Evolutionary conservation across 2,329 filamentous ascomycete species (phyloP), one percentile per base, ranked within the genome.

Genomic region (Fusarium decemcellulare): DNA sequence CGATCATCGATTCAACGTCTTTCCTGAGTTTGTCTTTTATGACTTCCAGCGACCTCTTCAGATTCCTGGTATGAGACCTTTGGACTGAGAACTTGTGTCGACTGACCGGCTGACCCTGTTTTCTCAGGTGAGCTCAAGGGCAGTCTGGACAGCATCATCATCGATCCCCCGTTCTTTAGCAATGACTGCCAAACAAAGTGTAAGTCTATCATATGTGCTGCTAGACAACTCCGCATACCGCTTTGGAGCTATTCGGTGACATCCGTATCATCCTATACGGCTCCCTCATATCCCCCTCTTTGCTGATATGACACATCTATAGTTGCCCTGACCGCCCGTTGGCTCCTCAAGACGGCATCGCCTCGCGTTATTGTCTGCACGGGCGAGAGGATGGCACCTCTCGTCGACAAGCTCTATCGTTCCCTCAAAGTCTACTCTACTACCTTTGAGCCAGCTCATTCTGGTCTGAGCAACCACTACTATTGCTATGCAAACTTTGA

Each of bases 151-250:
- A 86, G 89, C 57, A 86, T 95, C 64, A 91, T 95, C 58, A 88
- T 87, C 71, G 93, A 96, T 76, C 93, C 93, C 9, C 93, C 93
- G 0, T 95, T 95, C 77, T 83, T 95, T 37, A 93, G 89, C 77
- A 87, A 92, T 66, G 92, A 95, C 75, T 95, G 93, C 76, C 92
- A 95, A 77, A 93, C 92, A 0, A 94, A 94, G 83, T 84, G 91
- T 92, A 72, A 71, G 80, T 73, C 14, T 15, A 16, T 29, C 23
- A 30, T 6, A n/a, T 29, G 14, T 12, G 27, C 18, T 10, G 4
- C 46, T 8, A 34, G 32, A 9, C 32, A n/a, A 18, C 39, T 23
- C 15, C 29, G 14, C 6, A 9, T 9, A 34, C 6, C 12, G 9
- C 32, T 34, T 12, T 34, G 32, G 12, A 34, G 2, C 5, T 9